Conservation (phyloP, 2,329 filamentous ascomycete genomes). For the Diaporthe eres region DNA sequence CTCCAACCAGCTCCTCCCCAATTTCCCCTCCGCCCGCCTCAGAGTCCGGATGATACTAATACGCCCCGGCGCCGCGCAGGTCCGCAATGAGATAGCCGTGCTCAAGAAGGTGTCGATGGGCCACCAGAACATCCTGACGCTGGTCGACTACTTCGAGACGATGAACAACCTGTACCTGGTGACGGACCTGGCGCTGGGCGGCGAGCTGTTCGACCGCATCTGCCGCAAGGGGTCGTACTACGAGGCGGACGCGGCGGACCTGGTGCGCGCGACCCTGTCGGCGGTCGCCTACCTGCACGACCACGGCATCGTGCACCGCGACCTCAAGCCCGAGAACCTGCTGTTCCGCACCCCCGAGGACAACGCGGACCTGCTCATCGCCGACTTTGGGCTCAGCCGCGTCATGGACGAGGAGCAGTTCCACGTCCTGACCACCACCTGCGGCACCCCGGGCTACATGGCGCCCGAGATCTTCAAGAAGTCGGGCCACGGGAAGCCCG, state of each 20-base stretch:
- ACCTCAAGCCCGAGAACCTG: conserved; percentile 97
- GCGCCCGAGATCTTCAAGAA: conserved; percentile 99
- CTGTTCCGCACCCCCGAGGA: conserved; percentile 98
- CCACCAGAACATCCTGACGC: conserved; percentile 96
- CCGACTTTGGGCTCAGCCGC: conserved; percentile 93
- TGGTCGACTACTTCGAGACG: conserved; percentile 99
- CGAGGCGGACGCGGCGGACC: conserved; percentile 94
- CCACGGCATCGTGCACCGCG: conserved; percentile 97
- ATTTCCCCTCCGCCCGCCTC: background rate
- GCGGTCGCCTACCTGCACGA: conserved; percentile 99
- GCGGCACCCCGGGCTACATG: conserved; percentile 98
- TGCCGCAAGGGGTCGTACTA: conserved; percentile 99
- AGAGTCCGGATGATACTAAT: conserved; percentile 22
- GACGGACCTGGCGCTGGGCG: conserved; percentile 94
- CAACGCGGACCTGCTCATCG: conserved; percentile 96
- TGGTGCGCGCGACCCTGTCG: conserved; percentile 94
- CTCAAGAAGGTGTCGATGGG: conserved; percentile 99
- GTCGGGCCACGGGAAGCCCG: conserved; percentile 96
- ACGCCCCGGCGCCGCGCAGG: conserved; percentile 63
- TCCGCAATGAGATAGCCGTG: conserved; percentile 97
- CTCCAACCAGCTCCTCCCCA: background rate
- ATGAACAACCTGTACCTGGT: conserved; percentile 99
- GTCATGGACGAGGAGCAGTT: conserved; percentile 99
- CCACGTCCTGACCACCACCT: conserved; percentile 96
- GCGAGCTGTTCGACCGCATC: conserved; percentile 98